Conservation (phyloP, 306 rosid species). For the Sicyos baderoa region DNA sequence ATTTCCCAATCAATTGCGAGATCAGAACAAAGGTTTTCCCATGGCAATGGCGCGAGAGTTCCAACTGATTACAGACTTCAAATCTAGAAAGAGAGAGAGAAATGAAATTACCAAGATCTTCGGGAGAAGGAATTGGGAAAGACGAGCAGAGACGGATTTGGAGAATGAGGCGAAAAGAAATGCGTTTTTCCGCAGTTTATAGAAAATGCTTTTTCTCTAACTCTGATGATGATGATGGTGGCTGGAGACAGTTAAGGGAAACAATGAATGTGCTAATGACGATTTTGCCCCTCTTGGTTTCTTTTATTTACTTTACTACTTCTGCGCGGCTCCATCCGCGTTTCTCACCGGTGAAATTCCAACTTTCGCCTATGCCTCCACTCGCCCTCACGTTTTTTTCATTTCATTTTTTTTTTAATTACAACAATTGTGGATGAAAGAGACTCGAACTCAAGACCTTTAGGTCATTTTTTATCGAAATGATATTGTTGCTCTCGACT, state of each 20-base stretch:
- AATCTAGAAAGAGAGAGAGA: background rate
- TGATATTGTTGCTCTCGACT: no score
- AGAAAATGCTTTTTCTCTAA: background rate
- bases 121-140: background rate
- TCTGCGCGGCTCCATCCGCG: conserved; percentile 3
- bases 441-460: no score
- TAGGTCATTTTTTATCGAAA: no score
- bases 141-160: background rate
- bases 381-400: no score
- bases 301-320: background rate
- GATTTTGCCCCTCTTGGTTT: background rate
- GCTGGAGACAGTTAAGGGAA: conserved; percentile 23
- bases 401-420: no score
- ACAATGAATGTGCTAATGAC: background rate
- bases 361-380: no score
- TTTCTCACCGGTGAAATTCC: background rate
- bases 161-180: background rate
- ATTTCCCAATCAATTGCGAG: background rate
- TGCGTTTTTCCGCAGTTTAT: no score
- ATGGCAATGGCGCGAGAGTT: no score
- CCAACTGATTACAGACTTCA: background rate
- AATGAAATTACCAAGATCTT: background rate
- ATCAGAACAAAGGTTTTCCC: background rate
- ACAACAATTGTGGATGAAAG: no score
- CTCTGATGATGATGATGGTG: no score